A percentile compares a stretch with the other conserved stretches of the same genome.
These are phyloP conservation scores for Phragmites australis DNA, from an alignment of 176 grass and related monocot species.

Conservation along the genomic window DNA sequence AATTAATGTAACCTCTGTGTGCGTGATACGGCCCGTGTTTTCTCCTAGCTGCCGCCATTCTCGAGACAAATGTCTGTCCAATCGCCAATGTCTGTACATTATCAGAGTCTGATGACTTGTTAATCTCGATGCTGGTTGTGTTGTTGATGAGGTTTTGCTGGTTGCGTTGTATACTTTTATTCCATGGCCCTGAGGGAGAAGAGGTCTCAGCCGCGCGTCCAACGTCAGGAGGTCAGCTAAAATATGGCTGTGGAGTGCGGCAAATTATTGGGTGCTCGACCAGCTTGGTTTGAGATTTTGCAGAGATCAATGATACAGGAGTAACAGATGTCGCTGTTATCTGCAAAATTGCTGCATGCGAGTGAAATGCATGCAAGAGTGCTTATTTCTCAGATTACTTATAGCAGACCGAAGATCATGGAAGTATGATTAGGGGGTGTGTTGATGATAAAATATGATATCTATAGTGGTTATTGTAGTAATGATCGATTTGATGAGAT, in stretches of 20 bases:
- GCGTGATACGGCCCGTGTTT: not conserved
- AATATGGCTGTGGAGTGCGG: not conserved
- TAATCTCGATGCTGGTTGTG: not conserved
- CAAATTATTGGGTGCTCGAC: constrained; percentile 10
- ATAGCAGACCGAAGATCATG: not conserved
- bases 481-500: too few relatives aligned
- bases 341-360: not conserved
- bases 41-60: not conserved
- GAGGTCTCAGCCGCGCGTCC: not conserved
- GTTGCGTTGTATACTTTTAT: too few relatives aligned
- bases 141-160: not conserved
- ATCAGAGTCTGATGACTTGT: not conserved
- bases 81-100: not conserved
- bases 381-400: not conserved
- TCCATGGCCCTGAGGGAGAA: not conserved
- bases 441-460: too few relatives aligned
- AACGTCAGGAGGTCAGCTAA: not conserved
- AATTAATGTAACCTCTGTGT: too few relatives aligned
- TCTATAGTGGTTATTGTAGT: too few relatives aligned
- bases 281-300: not conserved
- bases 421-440: too few relatives aligned
- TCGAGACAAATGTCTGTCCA: not conserved
- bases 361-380: not conserved
- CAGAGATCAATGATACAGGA: not conserved
- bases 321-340: not conserved